Base-by-base conservation (phyloP, 768 basidiomycete species). In the Trametes villosa region DNA sequence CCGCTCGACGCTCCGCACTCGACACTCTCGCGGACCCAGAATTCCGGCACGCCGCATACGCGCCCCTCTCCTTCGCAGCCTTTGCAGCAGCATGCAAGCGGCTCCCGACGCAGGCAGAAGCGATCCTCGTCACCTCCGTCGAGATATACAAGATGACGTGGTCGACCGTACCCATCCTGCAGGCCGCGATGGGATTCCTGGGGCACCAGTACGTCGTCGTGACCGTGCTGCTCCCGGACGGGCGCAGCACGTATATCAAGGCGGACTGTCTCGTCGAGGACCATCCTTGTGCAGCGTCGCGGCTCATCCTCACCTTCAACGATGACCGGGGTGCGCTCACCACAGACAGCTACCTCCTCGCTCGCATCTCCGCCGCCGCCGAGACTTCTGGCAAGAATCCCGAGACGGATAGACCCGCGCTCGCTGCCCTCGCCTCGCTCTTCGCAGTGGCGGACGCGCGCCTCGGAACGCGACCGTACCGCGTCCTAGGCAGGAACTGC, bases 401-500 rank as follows among this genome's bases (percentile, higher is more conserved):
- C 20, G 22, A 11, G 18, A 4, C 26, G 8, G 33, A 15, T 8
- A 52, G 52, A 17, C 53, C 48, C 18, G 51, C 53, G 13, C 60
- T 61, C 41, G 60, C 34, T 26, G 26, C 31, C 17, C 48, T 62
- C 44, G 49, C 60, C 12, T 13, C 27, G 26, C 55, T 62, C 26
- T 27, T 56, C n/a, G 30, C 12, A 9, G 26, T 47, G 20, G 49
- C 51, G 15, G 42, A 46, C 29, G 24, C 29, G 27, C 54, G 48
- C 20, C 34, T 52, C n/a, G 49, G 33, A 13, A 15, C n/a, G 26
- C 18, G 36, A 9, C 42, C 49, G 20, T 57, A 46, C 60, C 49
- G 34, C 44, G n/a, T 57, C 11, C 24, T 62, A 27, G 49, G 50
- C 42, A 49, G 60, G 41, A 57, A 62, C 42, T 62, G 54, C 55